Percentiles rank a stretch among this genome's conserved stretches.
Conservation (phyloP, 257 asterid genomes). For the Solanum raphanifolium region DNA sequence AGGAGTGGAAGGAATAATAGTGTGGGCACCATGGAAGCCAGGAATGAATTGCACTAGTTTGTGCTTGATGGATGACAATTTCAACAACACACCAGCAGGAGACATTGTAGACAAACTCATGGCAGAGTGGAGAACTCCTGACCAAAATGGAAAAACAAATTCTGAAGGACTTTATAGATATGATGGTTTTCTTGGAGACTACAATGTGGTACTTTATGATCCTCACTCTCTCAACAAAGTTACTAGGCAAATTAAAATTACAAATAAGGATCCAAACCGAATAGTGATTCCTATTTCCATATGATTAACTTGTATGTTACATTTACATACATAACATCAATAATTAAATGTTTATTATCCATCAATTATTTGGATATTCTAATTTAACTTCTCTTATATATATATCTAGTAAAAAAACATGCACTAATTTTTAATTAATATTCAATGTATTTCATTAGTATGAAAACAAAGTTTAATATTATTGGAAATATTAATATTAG, state of each 20-base stretch:
- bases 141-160: background rate
- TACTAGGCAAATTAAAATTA: background rate
- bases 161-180: background rate
- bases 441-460: background rate
- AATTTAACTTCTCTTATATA: background rate
- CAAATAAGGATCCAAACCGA: background rate
- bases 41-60: conserved; percentile 34
- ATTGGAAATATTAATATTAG: background rate
- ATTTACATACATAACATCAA: background rate
- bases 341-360: background rate
- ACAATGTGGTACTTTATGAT: background rate
- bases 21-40: conserved; percentile 43
- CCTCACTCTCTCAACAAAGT: background rate
- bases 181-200: conserved; percentile 2
- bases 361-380: background rate
- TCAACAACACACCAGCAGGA: conserved; percentile 18
- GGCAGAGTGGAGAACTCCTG: conserved; percentile 21
- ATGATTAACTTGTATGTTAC: background rate
- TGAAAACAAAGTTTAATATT: background rate
- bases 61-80: conserved; percentile 54
- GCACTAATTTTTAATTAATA: background rate
- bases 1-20: conserved; percentile 33
- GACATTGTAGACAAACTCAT: conserved; percentile 39
- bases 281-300: background rate
- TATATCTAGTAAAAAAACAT: background rate